Evolutionary conservation across 495 filamentous ascomycete species (phyloP), one percentile per base, ranked within the genome.

Genomic region (Articulospora tetracladia): DNA sequence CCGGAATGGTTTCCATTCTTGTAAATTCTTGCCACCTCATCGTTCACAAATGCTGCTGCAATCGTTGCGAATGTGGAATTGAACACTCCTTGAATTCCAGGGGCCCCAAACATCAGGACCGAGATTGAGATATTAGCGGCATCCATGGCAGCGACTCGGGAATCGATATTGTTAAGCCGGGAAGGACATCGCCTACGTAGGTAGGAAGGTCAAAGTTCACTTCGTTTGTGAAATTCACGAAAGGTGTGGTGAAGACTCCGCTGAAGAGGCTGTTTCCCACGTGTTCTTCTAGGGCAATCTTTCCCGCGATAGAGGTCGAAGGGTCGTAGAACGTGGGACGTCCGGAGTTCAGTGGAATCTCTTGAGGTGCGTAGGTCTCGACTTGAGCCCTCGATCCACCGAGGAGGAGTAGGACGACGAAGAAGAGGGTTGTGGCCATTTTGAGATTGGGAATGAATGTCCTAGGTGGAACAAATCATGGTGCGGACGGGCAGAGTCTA

Each of bases 31-130:
- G n/a, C 17, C 11, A 57, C 7, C 23, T 56, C 41, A 57, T 61
- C 19, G 23, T 61, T 61, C 1, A 61, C 44, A 1, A 41, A 25
- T 7, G 26, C 27, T 23, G 59, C 59, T 7, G 47, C 24, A 6
- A 20, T 11, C 0, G 19, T 48, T 2, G 59, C 52, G 10, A 46
- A 54, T 1, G 59, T 46, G n/a, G 39, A 17, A 27, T 61, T 53
- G 30, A 57, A 61, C 2, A 57, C 23, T 10, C 53, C 59, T 23
- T 61, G 53, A 15, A 61, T 57, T 10, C 59, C 53, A n/a, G 59
- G 59, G 13, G 47, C 11, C 1, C 27, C 47, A 22, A 56, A 41
- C 1, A 34, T 26, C 6, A 61, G 22, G 11, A 61, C 28, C 17
- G n/a, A 36, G 3, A 57, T 36, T n/a, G 7, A 7, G 22, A 61